Percentiles rank a stretch among this genome's conserved stretches.
These are phyloP conservation scores for Leishmania mexicana DNA, from an alignment of 208 protist species.

Conservation along the genomic window DNA sequence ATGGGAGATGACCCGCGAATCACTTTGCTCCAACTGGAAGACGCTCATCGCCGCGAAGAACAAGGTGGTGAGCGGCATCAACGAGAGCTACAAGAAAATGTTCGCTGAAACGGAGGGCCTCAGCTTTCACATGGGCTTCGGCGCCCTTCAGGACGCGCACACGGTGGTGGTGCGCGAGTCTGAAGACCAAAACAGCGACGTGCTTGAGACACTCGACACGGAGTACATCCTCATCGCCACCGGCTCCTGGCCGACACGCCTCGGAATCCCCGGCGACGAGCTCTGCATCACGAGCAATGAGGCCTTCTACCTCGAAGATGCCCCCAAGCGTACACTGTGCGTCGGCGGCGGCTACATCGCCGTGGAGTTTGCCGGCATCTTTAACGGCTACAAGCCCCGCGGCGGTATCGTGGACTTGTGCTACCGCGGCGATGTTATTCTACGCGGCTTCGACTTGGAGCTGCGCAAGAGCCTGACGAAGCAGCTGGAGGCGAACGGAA, in stretches of 20 bases:
- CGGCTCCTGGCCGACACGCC: slow-evolving; percentile 86
- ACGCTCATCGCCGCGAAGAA: slow-evolving; percentile 91
- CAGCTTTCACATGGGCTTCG: slow-evolving; percentile 86
- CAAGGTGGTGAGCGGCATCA: slow-evolving; percentile 82
- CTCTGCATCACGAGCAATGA: slow-evolving; percentile 93
- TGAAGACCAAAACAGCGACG: slow-evolving; percentile 44
- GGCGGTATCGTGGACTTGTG: slow-evolving; percentile 72
- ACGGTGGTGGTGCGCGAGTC: slow-evolving; percentile 76
- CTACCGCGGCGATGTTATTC: slow-evolving; percentile 81
- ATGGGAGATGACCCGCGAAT: slow-evolving; percentile 68
- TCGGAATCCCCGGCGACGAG: slow-evolving; percentile 80
- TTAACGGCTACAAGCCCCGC: slow-evolving; percentile 85
- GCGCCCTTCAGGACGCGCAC: slow-evolving; percentile 65
- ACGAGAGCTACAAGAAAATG: slow-evolving; percentile 92
- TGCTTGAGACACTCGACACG: slow-evolving; percentile 65
- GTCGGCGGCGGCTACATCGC: slow-evolving; percentile 93
- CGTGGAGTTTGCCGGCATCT: slow-evolving; percentile 92
- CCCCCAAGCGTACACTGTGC: slow-evolving; percentile 75
- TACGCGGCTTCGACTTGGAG: slow-evolving; percentile 89
- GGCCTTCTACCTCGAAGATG: slow-evolving; percentile 86
- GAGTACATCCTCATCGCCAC: slow-evolving; percentile 86
- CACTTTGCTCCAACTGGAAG: slow-evolving; percentile 76
- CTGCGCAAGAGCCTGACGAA: slow-evolving; percentile 75
- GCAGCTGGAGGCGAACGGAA: slow-evolving; percentile 84
- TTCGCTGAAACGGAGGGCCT: slow-evolving; percentile 86